Conservation (phyloP, 1,284 basidiomycete species). For the Golubevia sp. region DNA sequence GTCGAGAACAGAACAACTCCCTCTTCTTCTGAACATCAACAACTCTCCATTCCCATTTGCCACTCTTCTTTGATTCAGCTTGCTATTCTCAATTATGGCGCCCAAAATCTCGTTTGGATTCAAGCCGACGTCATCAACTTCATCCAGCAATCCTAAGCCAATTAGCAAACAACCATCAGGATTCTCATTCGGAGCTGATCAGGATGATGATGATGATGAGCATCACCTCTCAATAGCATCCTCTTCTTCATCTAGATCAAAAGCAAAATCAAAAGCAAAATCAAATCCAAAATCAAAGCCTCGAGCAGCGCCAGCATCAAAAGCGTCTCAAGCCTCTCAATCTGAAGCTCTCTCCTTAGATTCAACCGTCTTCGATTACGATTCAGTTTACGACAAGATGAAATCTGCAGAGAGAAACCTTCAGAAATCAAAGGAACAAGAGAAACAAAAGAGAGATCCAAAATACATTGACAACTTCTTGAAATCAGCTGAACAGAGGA, state of each 20-base stretch:
- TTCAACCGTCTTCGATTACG: conserved; percentile 51
- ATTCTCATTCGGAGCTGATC: conserved; percentile 18
- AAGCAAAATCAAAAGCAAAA: neutral
- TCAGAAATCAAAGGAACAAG: conserved; percentile 21
- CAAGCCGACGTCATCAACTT: neutral
- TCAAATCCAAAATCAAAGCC: neutral
- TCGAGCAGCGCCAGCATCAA: neutral
- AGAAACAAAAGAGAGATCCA: conserved; percentile 24
- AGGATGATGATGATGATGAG: conserved; percentile 12
- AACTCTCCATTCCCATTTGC: too few species aligned
- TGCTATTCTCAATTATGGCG: neutral
- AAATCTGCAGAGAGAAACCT: conserved; percentile 34
- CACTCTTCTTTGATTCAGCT: neutral
- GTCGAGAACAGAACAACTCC: too few species aligned
- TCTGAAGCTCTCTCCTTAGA: conserved; percentile 44
- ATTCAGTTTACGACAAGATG: conserved; percentile 54
- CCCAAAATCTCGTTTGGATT: neutral
- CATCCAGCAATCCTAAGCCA: neutral
- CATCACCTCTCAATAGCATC: too few species aligned
- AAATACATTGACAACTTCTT: conserved; percentile 54
- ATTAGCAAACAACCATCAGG: conserved; percentile 4
- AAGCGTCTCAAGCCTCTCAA: neutral
- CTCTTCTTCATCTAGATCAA: neutral
- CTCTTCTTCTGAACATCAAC: too few species aligned
- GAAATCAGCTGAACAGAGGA: conserved; percentile 41